These are phyloP conservation scores for Cryptosporidium parvum DNA, from an alignment of 169 alveolate genomes.

Conservation along the genomic window DNA sequence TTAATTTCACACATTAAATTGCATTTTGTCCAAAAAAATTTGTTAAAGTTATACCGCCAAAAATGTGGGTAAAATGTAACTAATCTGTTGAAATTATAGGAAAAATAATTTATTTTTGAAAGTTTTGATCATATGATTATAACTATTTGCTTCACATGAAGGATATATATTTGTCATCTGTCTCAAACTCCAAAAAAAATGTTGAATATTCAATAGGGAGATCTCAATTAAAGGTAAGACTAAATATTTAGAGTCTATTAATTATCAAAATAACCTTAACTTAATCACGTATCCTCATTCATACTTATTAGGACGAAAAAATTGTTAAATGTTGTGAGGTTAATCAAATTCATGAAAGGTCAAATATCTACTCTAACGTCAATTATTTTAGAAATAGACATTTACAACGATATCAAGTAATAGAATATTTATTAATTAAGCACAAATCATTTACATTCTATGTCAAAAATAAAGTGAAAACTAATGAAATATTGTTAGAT, in stretches of 20 bases:
- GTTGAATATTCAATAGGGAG: too few species aligned
- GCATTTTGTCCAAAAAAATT: neutral
- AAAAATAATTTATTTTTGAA: neutral
- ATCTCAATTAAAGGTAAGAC: neutral
- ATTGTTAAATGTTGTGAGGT: neutral
- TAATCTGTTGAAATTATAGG: neutral
- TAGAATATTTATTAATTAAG: conserved; percentile 11
- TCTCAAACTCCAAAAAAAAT: too few species aligned
- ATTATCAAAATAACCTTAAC: neutral
- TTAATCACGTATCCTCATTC: neutral
- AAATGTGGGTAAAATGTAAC: neutral
- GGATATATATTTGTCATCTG: neutral
- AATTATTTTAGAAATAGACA: conserved; percentile 14
- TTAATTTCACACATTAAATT: neutral
- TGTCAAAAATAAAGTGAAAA: neutral
- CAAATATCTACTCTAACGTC: neutral
- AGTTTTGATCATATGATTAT: too few species aligned
- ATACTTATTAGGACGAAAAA: neutral
- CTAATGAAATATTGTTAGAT: neutral
- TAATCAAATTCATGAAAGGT: neutral
- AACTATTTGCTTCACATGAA: neutral
- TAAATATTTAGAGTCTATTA: neutral
- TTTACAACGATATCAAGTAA: conserved; percentile 11
- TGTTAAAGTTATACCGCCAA: neutral
- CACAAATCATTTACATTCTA: conserved; percentile 23